phyloP scores from a whole-genome alignment of 306 rosid species.

The Canavalia ensiformis region DNA sequence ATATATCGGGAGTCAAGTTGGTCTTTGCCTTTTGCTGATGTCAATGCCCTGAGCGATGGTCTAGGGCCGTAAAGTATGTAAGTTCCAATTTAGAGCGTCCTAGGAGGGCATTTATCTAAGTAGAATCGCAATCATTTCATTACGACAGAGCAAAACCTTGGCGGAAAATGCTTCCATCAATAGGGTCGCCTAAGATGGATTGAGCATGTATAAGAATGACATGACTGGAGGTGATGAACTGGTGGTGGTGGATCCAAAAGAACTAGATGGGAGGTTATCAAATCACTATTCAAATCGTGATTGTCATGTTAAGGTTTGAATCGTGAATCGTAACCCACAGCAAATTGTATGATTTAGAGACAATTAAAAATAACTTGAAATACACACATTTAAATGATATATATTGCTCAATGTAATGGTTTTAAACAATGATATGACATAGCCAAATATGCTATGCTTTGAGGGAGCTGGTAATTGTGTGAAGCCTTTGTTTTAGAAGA shows the following conservation, averaged over 20 bases:
- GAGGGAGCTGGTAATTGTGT: background rate
- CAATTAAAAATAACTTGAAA: too few species aligned
- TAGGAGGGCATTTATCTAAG: background rate
- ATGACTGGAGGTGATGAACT: background rate
- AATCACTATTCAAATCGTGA: background rate
- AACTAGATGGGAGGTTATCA: background rate
- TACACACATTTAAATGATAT: too few species aligned
- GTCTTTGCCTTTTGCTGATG: conserved; percentile 24
- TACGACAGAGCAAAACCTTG: conserved; percentile 10
- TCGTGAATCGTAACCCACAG: background rate
- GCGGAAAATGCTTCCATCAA: background rate
- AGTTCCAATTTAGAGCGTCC: conserved; percentile 16
- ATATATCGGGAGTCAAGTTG: background rate
- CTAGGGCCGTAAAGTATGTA: conserved; percentile 9
- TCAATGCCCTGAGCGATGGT: conserved; percentile 16
- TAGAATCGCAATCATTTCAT: conserved; percentile 1
- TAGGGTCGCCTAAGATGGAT: conserved; percentile 10
- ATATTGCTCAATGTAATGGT: background rate
- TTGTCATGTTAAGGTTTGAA: background rate
- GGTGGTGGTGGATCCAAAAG: background rate
- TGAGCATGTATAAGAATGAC: conserved; percentile 1
- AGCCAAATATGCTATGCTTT: background rate
- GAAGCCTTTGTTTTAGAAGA: background rate
- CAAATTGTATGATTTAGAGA: background rate
- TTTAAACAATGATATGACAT: background rate